Evolutionary conservation across 169 alveolate species (phyloP).

Genomic region (Theileria sp.): DNA sequence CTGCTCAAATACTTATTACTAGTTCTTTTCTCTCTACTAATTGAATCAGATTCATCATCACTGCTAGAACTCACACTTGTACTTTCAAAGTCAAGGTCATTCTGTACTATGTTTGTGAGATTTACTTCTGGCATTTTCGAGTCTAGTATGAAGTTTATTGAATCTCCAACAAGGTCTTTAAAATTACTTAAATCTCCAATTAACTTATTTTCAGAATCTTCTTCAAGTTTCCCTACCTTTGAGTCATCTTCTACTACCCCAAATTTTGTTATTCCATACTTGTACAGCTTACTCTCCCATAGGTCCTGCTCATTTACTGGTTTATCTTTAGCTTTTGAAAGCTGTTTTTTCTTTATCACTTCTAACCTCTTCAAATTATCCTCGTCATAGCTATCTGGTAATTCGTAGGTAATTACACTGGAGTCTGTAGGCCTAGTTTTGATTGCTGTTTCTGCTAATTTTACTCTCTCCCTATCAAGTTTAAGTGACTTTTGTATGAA

Average conservation of each 20-base stretch:
- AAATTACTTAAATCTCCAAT: slow-evolving; percentile 32
- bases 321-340: slow-evolving; percentile 17
- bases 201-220: background rate
- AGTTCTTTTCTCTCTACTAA: slow-evolving; percentile 17
- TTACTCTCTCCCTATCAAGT: slow-evolving; percentile 82
- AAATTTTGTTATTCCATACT: slow-evolving; percentile 24
- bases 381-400: slow-evolving; percentile 88
- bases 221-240: background rate
- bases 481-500: slow-evolving; percentile 71
- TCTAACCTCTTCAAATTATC: slow-evolving; percentile 63
- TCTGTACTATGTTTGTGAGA: slow-evolving; percentile 66
- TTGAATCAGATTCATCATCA: slow-evolving; percentile 27
- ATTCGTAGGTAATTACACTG: slow-evolving; percentile 68
- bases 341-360: slow-evolving; percentile 39
- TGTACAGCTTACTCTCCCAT: slow-evolving; percentile 61
- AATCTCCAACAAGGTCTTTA: slow-evolving; percentile 3
- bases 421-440: slow-evolving; percentile 80
- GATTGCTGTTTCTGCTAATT: slow-evolving; percentile 84
- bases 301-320: slow-evolving; percentile 33
- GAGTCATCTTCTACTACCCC: background rate
- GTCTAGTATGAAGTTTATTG: slow-evolving; percentile 12
- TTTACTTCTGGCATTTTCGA: slow-evolving; percentile 58
- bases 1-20: slow-evolving; percentile 26
- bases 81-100: slow-evolving; percentile 63
- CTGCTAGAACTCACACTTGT: slow-evolving; percentile 56